These are phyloP conservation scores for Psilocybe azurescens DNA, from an alignment of 768 basidiomycete genomes.

Conservation along the genomic window DNA sequence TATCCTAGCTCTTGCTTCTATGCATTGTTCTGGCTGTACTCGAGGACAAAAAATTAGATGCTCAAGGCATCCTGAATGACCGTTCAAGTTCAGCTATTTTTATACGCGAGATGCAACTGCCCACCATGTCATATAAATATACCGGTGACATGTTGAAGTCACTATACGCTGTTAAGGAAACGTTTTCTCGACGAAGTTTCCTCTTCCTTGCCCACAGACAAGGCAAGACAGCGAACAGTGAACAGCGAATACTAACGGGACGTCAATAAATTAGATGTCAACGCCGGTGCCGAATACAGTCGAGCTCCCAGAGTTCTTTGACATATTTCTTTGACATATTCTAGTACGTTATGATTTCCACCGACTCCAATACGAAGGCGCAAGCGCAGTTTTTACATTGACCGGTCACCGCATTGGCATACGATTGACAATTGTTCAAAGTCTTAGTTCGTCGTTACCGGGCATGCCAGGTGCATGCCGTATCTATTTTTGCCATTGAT, in stretches of 20 bases:
- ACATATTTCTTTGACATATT: not conserved
- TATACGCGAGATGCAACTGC: too few species aligned
- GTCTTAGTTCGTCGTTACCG: too few species aligned
- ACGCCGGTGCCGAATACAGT: not conserved
- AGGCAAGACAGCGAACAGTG: not conserved
- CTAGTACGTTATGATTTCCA: not conserved
- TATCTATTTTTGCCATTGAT: not conserved
- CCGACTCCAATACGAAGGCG: not conserved
- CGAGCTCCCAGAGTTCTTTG: not conserved
- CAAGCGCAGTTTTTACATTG: not conserved
- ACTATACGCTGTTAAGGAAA: not conserved
- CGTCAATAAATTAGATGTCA: not conserved
- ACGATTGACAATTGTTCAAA: too few species aligned
- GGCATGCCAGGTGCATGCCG: too few species aligned
- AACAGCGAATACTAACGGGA: not conserved
- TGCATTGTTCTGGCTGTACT: too few species aligned
- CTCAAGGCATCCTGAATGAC: too few species aligned
- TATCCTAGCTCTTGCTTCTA: too few species aligned
- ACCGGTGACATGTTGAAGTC: not conserved
- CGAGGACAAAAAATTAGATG: too few species aligned
- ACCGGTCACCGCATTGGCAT: not conserved
- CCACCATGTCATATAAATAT: too few species aligned
- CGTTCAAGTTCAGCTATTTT: too few species aligned
- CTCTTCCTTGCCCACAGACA: not conserved
- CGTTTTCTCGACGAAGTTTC: not conserved